phyloP scores from a whole-genome alignment of 352 stramenopile genomes.

The Phytophthora meadii region DNA sequence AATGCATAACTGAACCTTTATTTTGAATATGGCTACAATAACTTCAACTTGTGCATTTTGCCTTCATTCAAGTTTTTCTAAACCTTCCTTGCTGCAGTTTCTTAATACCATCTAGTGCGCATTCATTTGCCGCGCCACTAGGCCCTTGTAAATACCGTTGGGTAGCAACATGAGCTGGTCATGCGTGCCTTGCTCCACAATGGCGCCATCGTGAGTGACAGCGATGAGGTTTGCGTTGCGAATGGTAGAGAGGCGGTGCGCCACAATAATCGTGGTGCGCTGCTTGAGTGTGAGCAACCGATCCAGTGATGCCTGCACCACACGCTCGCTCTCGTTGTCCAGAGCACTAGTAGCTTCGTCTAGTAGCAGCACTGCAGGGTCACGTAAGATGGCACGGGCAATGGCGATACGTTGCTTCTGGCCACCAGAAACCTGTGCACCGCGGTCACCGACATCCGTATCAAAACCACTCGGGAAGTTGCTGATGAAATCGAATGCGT shows the following conservation, averaged over 20 bases:
- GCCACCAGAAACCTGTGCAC: slow-evolving; percentile 42
- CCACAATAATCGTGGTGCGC: slow-evolving; percentile 47
- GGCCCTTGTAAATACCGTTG: slow-evolving; percentile 59
- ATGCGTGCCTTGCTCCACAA: slow-evolving; percentile 59
- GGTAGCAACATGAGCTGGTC: slow-evolving; percentile 65
- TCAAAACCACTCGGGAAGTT: slow-evolving; percentile 44
- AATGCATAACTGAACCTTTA: slow-evolving; percentile 18
- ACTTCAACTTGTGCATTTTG: slow-evolving; percentile 17
- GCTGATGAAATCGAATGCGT: slow-evolving; percentile 48
- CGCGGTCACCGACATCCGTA: slow-evolving; percentile 43
- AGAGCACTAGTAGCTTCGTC: slow-evolving; percentile 46
- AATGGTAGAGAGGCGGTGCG: slow-evolving; percentile 42
- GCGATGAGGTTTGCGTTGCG: slow-evolving; percentile 45
- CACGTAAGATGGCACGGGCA: slow-evolving; percentile 38
- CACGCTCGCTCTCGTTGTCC: slow-evolving; percentile 46
- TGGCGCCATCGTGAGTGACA: slow-evolving; percentile 41
- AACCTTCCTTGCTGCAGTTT: too few relatives aligned
- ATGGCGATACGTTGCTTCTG: slow-evolving; percentile 52
- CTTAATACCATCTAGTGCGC: slow-evolving; percentile 21
- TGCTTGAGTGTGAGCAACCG: slow-evolving; percentile 40
- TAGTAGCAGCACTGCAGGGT: slow-evolving; percentile 40
- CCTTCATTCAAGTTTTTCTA: slow-evolving; percentile 3
- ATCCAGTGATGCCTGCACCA: slow-evolving; percentile 46
- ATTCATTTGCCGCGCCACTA: slow-evolving; percentile 44
- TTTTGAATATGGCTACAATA: slow-evolving; percentile 17